Percentiles rank a stretch among this genome's conserved stretches.
phyloP scores from a whole-genome alignment of 805 yeast genomes.

The Saturnispora ahearnii region DNA sequence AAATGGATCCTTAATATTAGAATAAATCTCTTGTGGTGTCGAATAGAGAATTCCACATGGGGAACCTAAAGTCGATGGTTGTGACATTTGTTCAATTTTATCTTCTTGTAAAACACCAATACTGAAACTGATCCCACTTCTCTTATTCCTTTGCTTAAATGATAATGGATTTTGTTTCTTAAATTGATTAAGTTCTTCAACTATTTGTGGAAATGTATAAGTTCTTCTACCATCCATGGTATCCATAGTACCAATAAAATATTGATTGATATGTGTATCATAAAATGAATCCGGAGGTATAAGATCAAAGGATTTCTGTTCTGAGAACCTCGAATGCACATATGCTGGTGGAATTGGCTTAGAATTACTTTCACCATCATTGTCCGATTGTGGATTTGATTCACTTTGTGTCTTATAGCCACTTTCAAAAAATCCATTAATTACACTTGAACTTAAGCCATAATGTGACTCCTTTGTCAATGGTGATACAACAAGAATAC shows the following conservation, averaged over 20 bases:
- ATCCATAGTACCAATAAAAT: slow-evolving; percentile 45
- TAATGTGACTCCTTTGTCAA: not conserved
- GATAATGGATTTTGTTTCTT: slow-evolving; percentile 33
- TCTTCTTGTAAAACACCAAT: slow-evolving; percentile 35
- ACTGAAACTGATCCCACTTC: slow-evolving; percentile 38
- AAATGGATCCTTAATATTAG: slow-evolving; percentile 65
- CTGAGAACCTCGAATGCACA: not conserved
- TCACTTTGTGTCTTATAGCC: not conserved
- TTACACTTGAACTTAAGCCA: not conserved
- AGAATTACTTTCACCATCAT: not conserved
- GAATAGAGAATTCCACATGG: slow-evolving; percentile 37
- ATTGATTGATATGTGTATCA: slow-evolving; percentile 57
- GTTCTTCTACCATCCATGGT: slow-evolving; percentile 30
- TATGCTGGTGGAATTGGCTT: not conserved
- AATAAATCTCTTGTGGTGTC: slow-evolving; percentile 75
- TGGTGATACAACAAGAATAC: not conserved
- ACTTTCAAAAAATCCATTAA: not conserved
- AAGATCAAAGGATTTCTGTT: not conserved
- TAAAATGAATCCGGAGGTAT: slow-evolving; percentile 32
- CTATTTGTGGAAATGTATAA: slow-evolving; percentile 53
- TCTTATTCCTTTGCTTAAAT: slow-evolving; percentile 25
- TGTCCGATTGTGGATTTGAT: not conserved
- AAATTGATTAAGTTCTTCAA: slow-evolving; percentile 35
- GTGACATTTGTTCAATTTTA: not conserved
- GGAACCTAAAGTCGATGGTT: slow-evolving; percentile 6